These are phyloP conservation scores for Linderina pennispora DNA, from an alignment of 192 early-diverging fungal species.

Conservation along the genomic window DNA sequence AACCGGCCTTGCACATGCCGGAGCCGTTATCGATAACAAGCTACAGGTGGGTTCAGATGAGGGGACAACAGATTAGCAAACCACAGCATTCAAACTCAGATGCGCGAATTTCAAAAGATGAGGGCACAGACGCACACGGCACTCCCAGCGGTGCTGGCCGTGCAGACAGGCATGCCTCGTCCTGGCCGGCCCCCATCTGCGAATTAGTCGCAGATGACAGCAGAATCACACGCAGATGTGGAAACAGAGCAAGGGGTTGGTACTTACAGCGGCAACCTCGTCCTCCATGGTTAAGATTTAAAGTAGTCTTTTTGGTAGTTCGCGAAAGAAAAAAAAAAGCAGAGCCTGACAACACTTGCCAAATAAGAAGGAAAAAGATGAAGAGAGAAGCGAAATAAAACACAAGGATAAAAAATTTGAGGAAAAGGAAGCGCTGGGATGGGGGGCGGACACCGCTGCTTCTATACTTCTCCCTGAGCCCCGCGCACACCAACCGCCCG, in stretches of 20 bases:
- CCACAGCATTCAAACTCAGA: slow-evolving; percentile 13
- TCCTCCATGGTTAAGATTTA: slow-evolving; percentile 58
- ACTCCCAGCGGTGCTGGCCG: no score
- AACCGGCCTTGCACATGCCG: slow-evolving; percentile 94
- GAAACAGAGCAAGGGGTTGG: no score
- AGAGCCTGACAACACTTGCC: slow-evolving; percentile 2
- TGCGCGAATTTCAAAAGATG: slow-evolving; percentile 13
- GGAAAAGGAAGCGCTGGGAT: background rate
- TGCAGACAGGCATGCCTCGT: no score
- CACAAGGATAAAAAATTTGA: slow-evolving; percentile 1
- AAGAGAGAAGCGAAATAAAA: slow-evolving; percentile 8
- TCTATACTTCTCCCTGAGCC: no score
- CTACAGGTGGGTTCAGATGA: no score
- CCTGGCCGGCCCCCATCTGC: no score
- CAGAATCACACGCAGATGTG: slow-evolving; percentile 7
- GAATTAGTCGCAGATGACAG: slow-evolving; percentile 2
- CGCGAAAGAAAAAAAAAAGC: slow-evolving; percentile 6
- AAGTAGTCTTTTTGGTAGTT: slow-evolving; percentile 2
- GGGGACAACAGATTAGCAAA: no score
- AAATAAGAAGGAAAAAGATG: background rate
- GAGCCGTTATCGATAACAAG: slow-evolving; percentile 91
- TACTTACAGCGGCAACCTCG: slow-evolving; percentile 79
- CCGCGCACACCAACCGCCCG: no score
- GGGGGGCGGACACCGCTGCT: background rate
- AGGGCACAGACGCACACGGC: slow-evolving; percentile 1